Percentiles rank a stretch among this genome's conserved stretches.
Conservation (phyloP, 2,329 filamentous ascomycete species). For the Juglanconis oblonga region DNA sequence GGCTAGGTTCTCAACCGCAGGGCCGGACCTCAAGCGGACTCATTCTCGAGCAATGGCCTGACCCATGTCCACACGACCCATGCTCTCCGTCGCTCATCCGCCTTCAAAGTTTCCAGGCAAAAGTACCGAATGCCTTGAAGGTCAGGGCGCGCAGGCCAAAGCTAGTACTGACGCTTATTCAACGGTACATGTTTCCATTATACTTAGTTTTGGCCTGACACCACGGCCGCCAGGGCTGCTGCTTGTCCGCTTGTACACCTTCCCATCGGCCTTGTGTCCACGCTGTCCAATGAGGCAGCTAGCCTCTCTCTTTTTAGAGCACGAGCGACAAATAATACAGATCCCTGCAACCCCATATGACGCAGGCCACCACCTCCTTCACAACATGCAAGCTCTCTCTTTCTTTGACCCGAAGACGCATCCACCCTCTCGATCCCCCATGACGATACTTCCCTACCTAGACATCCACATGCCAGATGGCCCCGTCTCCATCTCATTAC, state of each 20-base stretch:
- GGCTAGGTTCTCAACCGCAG: background rate
- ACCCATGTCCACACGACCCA: background rate
- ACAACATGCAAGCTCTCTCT: constrained; percentile 26
- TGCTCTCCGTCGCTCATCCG: background rate
- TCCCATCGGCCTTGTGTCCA: constrained; percentile 6
- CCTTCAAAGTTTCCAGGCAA: background rate
- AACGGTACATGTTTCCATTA: constrained; percentile 8
- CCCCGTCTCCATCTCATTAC: constrained; percentile 29
- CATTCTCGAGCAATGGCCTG: background rate
- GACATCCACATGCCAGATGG: constrained; percentile 30
- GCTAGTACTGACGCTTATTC: background rate
- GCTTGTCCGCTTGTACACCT: constrained; percentile 9
- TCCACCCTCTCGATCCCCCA: constrained; percentile 20
- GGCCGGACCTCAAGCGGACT: background rate
- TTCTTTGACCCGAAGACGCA: constrained; percentile 28
- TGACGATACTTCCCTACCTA: constrained; percentile 18
- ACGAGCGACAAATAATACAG: constrained; percentile 11
- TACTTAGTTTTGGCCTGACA: background rate
- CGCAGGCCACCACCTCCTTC: constrained; percentile 27
- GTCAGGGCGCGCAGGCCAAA: constrained; percentile 8
- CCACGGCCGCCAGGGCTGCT: constrained; percentile 11
- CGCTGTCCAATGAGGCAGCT: constrained; percentile 8
- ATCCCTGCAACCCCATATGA: constrained; percentile 27
- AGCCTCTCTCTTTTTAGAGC: constrained; percentile 11
- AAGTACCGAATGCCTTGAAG: background rate